Evolutionary conservation across 495 filamentous ascomycete species (phyloP).

Genomic region (Lasiosphaeris hirsuta): DNA sequence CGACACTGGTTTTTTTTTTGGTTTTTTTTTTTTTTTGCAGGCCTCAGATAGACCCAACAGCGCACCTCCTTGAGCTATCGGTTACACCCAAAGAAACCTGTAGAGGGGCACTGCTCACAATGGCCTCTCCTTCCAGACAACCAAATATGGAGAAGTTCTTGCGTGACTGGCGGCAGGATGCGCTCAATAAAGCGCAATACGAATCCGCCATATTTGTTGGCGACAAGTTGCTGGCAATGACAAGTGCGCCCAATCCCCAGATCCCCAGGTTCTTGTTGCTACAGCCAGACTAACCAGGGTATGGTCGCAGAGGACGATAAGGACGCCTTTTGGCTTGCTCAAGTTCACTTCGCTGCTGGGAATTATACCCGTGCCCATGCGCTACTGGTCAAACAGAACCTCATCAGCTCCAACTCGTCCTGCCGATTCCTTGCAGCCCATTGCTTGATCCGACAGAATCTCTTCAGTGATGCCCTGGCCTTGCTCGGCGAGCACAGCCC

Average conservation of each 20-base stretch:
- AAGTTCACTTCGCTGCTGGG: slow-evolving; percentile 88
- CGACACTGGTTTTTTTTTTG: too few relatives aligned
- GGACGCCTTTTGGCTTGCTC: slow-evolving; percentile 91
- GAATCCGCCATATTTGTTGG: slow-evolving; percentile 94
- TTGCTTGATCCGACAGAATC: slow-evolving; percentile 85
- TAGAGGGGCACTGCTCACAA: slow-evolving; percentile 1
- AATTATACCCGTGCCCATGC: slow-evolving; percentile 88
- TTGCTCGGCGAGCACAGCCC: slow-evolving; percentile 93
- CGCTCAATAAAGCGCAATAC: slow-evolving; percentile 88
- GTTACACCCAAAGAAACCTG: neutral
- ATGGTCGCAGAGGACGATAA: slow-evolving; percentile 67
- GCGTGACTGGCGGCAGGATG: slow-evolving; percentile 88
- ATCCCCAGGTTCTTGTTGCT: neutral
- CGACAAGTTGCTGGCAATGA: slow-evolving; percentile 92
- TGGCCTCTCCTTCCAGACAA: slow-evolving; percentile 20
- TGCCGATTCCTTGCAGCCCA: slow-evolving; percentile 90
- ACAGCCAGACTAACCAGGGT: slow-evolving; percentile 19
- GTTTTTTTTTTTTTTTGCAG: too few relatives aligned
- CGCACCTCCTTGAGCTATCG: too few relatives aligned
- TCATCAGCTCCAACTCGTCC: slow-evolving; percentile 74
- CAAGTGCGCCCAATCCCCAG: slow-evolving; percentile 54
- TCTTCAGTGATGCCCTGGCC: slow-evolving; percentile 81
- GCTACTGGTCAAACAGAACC: slow-evolving; percentile 79
- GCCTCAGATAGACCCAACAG: too few relatives aligned
- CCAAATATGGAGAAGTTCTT: slow-evolving; percentile 81